Percentiles rank a stretch among this genome's conserved stretches.
Conservation (phyloP, 345 rosid genomes). For the Triadica sebifera region DNA sequence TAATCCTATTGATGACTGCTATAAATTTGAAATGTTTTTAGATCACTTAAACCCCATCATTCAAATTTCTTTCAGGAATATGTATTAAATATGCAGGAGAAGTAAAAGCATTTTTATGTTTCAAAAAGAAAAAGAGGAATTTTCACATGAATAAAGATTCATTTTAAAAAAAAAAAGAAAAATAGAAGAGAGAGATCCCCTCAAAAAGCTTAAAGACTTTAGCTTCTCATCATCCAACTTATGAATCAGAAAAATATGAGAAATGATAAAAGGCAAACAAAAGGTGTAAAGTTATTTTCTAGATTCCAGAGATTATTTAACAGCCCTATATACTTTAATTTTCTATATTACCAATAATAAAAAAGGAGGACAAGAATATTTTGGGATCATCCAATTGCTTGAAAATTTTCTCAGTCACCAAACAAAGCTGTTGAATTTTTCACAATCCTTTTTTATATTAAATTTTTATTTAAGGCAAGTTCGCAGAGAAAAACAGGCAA, state of each 20-base stretch:
- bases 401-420: background rate
- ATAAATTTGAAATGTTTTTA: background rate
- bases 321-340: background rate
- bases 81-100: background rate
- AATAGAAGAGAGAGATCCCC: constrained; percentile 7
- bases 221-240: constrained; percentile 1
- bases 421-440: constrained; percentile 1
- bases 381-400: constrained; percentile 18
- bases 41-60: background rate
- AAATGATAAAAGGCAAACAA: background rate
- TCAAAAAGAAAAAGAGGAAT: background rate
- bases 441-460: background rate
- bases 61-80: background rate
- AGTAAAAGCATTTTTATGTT: background rate
- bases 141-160: background rate
- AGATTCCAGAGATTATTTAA: background rate
- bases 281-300: background rate
- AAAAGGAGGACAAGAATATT: constrained; percentile 22
- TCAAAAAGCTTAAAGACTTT: background rate
- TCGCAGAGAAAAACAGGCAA: background rate
- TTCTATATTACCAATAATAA: constrained; percentile 10
- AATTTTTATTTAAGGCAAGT: background rate
- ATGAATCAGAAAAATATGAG: background rate
- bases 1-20: background rate
- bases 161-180: background rate